Evolutionary conservation across 352 stramenopile species (phyloP).

Genomic region (Phytophthora citricola): DNA sequence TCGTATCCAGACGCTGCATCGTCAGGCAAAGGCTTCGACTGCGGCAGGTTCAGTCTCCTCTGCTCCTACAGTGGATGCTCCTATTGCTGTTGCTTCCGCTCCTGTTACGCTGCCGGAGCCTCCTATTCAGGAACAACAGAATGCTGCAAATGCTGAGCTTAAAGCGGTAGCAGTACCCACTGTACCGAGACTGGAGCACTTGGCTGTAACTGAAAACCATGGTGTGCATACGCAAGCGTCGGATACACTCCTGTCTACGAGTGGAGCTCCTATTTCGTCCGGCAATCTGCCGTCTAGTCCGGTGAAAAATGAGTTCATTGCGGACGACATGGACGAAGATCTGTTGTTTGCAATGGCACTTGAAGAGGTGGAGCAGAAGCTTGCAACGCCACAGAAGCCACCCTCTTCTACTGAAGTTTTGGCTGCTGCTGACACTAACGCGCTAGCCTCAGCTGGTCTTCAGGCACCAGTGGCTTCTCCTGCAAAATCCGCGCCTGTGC

Average conservation of each 20-base stretch:
- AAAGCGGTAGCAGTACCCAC: neutral
- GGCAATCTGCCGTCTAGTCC: neutral
- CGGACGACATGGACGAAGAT: conserved; percentile 71
- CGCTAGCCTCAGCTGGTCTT: conserved; percentile 1
- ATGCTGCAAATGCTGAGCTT: neutral
- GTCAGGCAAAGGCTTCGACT: conserved; percentile 1
- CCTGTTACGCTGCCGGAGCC: no score
- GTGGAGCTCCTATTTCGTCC: conserved; percentile 1
- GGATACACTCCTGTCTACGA: neutral
- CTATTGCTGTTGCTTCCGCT: neutral
- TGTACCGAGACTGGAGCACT: neutral
- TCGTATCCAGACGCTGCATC: conserved; percentile 56
- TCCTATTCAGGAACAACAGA: neutral
- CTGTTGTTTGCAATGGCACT: conserved; percentile 68
- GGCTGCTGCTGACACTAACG: conserved; percentile 2
- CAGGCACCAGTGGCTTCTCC: conserved; percentile 6
- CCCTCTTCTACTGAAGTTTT: neutral
- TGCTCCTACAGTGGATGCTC: neutral
- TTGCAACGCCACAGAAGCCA: conserved; percentile 40
- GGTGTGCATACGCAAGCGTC: neutral
- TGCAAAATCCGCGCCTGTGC: conserved; percentile 2
- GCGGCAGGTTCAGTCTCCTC: neutral
- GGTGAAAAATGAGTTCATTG: conserved; percentile 60
- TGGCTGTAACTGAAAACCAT: neutral
- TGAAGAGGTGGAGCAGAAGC: conserved; percentile 66